Percentiles rank a stretch among this genome's conserved stretches.
phyloP scores from a whole-genome alignment of 2,329 filamentous ascomycete species.

The Zasmidium angulare region DNA sequence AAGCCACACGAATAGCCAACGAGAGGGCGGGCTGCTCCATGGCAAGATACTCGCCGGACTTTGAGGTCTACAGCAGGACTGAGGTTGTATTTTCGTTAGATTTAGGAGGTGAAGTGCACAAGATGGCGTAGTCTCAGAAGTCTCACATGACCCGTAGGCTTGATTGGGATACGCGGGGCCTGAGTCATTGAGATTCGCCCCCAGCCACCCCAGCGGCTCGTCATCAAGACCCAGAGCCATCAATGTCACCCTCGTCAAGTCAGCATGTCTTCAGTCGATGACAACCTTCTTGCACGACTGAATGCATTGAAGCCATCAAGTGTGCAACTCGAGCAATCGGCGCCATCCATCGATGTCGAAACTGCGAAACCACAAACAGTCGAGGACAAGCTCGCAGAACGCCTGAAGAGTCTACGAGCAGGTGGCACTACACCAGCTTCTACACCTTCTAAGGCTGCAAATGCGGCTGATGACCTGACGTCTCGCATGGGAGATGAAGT shows the following conservation, averaged over 20 bases:
- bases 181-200: background rate
- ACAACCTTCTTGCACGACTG: constrained; percentile 48
- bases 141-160: too few relatives aligned
- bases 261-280: constrained; percentile 34
- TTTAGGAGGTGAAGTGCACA: too few relatives aligned
- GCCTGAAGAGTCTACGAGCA: constrained; percentile 33
- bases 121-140: too few relatives aligned
- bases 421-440: constrained; percentile 5
- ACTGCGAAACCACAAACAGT: constrained; percentile 23
- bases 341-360: constrained; percentile 25
- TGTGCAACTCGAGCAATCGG: constrained; percentile 34
- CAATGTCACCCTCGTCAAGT: background rate
- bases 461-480: constrained; percentile 15
- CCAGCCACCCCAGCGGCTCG: background rate
- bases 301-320: constrained; percentile 49
- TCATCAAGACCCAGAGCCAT: background rate
- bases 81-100: too few relatives aligned
- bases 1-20: too few relatives aligned
- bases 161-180: too few relatives aligned
- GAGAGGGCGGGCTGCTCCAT: too few relatives aligned
- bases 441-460: background rate
- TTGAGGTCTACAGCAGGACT: too few relatives aligned
- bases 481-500: constrained; percentile 23
- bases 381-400: constrained; percentile 34
- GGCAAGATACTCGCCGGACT: too few relatives aligned